Percentiles rank a stretch among this genome's conserved stretches.
Evolutionary conservation across 2,329 filamentous ascomycete species (phyloP).

Genomic region (Penicillium sp.): DNA sequence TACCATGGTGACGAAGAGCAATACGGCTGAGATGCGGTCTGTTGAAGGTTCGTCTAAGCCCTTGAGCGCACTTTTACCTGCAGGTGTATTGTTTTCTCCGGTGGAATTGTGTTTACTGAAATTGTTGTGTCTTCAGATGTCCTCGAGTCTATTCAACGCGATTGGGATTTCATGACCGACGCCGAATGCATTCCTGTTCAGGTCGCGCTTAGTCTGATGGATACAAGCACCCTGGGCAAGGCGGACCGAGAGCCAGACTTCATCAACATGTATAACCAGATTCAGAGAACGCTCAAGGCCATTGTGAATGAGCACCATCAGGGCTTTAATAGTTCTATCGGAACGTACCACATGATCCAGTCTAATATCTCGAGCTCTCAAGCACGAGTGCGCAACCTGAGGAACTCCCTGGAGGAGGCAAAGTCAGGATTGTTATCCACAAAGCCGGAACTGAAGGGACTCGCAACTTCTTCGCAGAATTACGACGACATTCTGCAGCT

Average conservation of each 20-base stretch:
- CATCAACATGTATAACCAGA: slow-evolving; percentile 76
- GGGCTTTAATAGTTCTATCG: slow-evolving; percentile 98
- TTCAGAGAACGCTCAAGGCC: slow-evolving; percentile 89
- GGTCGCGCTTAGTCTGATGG: slow-evolving; percentile 90
- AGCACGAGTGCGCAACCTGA: slow-evolving; percentile 77
- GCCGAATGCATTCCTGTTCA: slow-evolving; percentile 91
- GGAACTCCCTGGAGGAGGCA: slow-evolving; percentile 78
- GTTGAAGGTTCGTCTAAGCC: slow-evolving; percentile 38
- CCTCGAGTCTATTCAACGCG: slow-evolving; percentile 78
- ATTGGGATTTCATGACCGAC: slow-evolving; percentile 91
- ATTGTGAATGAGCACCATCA: slow-evolving; percentile 98
- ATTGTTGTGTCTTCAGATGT: slow-evolving; percentile 52
- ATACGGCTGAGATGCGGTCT: slow-evolving; percentile 36
- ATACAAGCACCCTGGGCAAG: slow-evolving; percentile 88
- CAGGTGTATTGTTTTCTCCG: neutral
- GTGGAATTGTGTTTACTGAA: slow-evolving; percentile 11
- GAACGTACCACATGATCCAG: slow-evolving; percentile 98
- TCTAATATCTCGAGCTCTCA: slow-evolving; percentile 88
- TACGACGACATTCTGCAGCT: slow-evolving; percentile 89
- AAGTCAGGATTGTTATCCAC: slow-evolving; percentile 81
- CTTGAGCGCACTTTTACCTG: neutral
- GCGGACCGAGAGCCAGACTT: slow-evolving; percentile 88
- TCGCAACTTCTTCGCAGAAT: slow-evolving; percentile 82
- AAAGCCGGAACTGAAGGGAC: slow-evolving; percentile 86
- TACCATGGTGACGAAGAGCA: slow-evolving; percentile 10